Evolutionary conservation across 257 asterid genomes (phyloP), one percentile per base, ranked within the genome.

Genomic region (Prunella vulgaris): DNA sequence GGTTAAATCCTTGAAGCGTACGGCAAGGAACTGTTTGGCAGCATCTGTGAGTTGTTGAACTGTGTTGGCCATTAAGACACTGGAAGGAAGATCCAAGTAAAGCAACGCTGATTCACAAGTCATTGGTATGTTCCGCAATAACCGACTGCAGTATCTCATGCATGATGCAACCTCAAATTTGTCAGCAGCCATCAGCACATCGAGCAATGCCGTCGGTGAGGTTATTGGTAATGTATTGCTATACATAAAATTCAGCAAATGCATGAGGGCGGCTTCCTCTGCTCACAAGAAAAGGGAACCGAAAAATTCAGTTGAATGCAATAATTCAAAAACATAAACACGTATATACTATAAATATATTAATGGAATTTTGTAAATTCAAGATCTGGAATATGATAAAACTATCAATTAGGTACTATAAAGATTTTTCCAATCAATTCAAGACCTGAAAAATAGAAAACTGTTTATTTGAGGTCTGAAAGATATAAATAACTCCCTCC

Each of bases 261-360:
- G 97, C 97, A 93, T 84, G 76, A 93, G 74, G 69, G 97, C 93
- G 18, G 79, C 86, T 88, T 90, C 97, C 82, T 88, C 98, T 93
- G 97, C 79, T 78, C 84, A 64, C 42, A 74, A 70, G 68, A 75
- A 56, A 4, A 22, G 42, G 73, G 44, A 74, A 44, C 12, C 68
- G 53, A 67, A 28, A 12, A 38, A 10, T 38, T 75, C 68, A 64
- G 74, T 60, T 46, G 53, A 62, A 46, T 46, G 32, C 14, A 30
- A 53, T 56, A 56, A 52, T 56, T 33, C 60, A 27, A 62, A 72
- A 57, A 35, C n/a, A 38, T 3, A 56, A 1, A 52, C 38, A 32
- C 5, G 54, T 5, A 48, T 17, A 68, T 10, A 59, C 63, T 59
- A 57, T 10, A 51, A 25, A 25, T 25, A 1, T 25, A 25, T 25